Conservation (phyloP, 805 yeast genomes). For the Yamadazyma tumulicola region DNA sequence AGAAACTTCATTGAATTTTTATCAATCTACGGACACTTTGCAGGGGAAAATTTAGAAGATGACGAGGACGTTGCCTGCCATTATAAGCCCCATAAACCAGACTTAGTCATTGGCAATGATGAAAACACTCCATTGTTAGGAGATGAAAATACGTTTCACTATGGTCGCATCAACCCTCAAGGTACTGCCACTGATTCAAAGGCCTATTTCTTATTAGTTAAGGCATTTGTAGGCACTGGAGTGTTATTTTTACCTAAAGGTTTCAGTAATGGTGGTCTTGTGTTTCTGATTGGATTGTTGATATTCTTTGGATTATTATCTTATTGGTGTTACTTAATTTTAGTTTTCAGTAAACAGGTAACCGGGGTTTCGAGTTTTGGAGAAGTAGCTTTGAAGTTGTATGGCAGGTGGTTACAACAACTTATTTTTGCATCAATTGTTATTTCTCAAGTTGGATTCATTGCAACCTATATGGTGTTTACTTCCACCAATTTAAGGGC, state of each 20-base stretch:
- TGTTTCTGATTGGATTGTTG: constrained; percentile 52
- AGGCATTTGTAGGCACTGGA: constrained; percentile 78
- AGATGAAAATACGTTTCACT: constrained; percentile 7
- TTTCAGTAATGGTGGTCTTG: constrained; percentile 68
- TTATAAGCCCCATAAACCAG: constrained; percentile 26
- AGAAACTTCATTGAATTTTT: constrained; percentile 74
- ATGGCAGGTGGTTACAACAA: constrained; percentile 63
- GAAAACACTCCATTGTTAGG: constrained; percentile 33
- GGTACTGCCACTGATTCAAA: constrained; percentile 74
- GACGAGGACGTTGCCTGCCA: constrained; percentile 57
- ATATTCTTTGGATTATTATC: constrained; percentile 65
- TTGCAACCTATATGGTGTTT: constrained; percentile 77
- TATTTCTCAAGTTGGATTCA: constrained; percentile 74
- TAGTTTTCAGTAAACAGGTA: constrained; percentile 55
- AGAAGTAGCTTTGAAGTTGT: constrained; percentile 63
- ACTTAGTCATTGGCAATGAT: constrained; percentile 19
- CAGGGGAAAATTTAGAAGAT: constrained; percentile 77
- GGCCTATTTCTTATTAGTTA: constrained; percentile 67
- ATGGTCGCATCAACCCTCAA: constrained; percentile 25
- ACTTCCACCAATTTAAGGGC: constrained; percentile 71
- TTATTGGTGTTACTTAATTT: constrained; percentile 71
- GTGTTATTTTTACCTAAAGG: constrained; percentile 68
- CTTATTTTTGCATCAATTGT: constrained; percentile 62
- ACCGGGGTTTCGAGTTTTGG: constrained; percentile 73
- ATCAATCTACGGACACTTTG: constrained; percentile 80